These are phyloP conservation scores for Syzygium oleosum DNA, from an alignment of 345 rosid genomes.

Conservation along the genomic window DNA sequence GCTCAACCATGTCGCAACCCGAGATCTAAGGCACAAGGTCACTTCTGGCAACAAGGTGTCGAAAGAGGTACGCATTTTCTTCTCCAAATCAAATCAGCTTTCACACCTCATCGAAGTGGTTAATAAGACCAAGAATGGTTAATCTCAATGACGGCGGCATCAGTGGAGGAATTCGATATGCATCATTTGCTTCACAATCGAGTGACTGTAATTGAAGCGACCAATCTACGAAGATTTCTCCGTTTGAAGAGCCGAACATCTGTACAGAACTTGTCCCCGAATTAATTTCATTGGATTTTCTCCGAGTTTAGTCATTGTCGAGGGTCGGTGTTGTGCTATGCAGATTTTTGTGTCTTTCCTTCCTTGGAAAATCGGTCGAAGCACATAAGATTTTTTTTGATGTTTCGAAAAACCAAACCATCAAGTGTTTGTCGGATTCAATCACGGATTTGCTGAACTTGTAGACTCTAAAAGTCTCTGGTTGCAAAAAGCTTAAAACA, in stretches of 20 bases:
- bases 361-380: background rate
- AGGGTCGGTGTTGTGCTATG: background rate
- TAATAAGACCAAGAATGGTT: background rate
- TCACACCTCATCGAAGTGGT: background rate
- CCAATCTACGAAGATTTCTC: background rate
- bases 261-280: background rate
- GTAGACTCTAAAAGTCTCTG: background rate
- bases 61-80: background rate
- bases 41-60: background rate
- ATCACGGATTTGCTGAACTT: background rate
- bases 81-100: background rate
- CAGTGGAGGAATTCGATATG: background rate
- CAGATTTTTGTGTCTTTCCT: background rate
- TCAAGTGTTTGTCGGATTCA: background rate
- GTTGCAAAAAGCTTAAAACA: background rate
- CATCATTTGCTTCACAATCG: background rate
- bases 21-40: background rate
- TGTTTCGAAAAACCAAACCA: background rate
- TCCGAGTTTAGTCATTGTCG: background rate
- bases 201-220: background rate
- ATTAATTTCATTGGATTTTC: background rate
- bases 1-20: background rate
- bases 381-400: background rate
- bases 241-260: background rate
- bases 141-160: background rate